A percentile compares a stretch with the other conserved stretches of the same genome.
These are phyloP conservation scores for Melocanna baccifera DNA, from an alignment of 176 grass and related monocot species.

Conservation along the genomic window DNA sequence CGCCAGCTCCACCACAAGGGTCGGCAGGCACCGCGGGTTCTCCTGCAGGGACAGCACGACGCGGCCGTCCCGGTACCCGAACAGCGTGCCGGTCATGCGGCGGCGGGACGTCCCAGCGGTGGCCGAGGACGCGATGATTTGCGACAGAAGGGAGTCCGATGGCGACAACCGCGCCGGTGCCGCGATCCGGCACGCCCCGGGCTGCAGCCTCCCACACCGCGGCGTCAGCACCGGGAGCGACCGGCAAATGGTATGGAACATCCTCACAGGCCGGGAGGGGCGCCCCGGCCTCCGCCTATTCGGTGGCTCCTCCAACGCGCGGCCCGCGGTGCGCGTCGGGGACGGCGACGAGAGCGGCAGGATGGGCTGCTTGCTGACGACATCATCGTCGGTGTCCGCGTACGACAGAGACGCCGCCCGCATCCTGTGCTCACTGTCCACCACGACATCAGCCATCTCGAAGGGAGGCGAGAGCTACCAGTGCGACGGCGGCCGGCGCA, in stretches of 20 bases:
- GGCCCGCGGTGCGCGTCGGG: background rate
- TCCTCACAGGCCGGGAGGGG: conserved; percentile 30
- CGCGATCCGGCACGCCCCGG: conserved; percentile 25
- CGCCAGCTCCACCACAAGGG: conserved; percentile 67
- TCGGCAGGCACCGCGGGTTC: conserved; percentile 60
- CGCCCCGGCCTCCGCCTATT: background rate
- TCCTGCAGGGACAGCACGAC: conserved; percentile 64
- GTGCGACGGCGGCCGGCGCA: conserved; percentile 15
- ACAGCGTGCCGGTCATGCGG: conserved; percentile 59
- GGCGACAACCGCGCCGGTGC: background rate
- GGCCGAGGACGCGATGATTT: background rate
- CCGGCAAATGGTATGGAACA: conserved; percentile 45
- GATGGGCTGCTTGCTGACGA: background rate
- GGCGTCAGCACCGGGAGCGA: conserved; percentile 55
- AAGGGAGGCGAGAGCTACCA: conserved; percentile 35
- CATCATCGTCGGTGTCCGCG: background rate
- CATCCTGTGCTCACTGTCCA: background rate
- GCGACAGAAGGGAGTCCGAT: conserved; percentile 29
- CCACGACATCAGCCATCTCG: conserved; percentile 19
- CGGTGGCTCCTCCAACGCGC: conserved; percentile 42
- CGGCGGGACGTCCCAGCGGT: background rate
- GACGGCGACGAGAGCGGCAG: background rate
- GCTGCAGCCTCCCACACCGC: conserved; percentile 27
- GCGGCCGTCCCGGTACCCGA: conserved; percentile 56
- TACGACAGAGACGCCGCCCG: conserved; percentile 10